Percentiles rank a stretch among this genome's conserved stretches.
These are phyloP conservation scores for Torulaspora microellipsoides DNA, from an alignment of 805 yeast species.

Conservation along the genomic window DNA sequence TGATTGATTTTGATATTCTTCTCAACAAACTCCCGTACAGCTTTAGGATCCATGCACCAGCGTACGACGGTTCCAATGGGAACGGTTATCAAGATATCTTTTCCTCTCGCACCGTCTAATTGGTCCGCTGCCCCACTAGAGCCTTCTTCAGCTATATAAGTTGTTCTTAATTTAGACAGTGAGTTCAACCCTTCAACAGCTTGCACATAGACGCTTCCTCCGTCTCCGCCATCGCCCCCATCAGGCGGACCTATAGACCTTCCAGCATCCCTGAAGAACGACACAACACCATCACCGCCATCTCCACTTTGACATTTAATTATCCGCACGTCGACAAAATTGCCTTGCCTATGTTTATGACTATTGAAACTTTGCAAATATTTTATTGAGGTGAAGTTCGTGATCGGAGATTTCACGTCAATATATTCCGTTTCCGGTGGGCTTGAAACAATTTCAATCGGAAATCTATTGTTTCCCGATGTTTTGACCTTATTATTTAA, in stretches of 20 bases:
- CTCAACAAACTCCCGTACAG: conserved; percentile 35
- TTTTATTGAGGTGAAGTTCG: conserved; percentile 27
- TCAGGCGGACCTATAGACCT: conserved; percentile 89
- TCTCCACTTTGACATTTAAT: conserved; percentile 67
- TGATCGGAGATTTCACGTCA: conserved; percentile 21
- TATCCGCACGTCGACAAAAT: conserved; percentile 60
- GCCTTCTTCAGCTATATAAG: conserved; percentile 72
- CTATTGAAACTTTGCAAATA: conserved; percentile 35
- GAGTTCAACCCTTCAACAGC: conserved; percentile 71
- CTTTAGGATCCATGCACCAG: conserved; percentile 76
- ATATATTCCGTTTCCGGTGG: conserved; percentile 25
- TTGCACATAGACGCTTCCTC: conserved; percentile 81
- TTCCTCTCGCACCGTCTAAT: conserved; percentile 81
- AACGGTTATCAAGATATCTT: conserved; percentile 72
- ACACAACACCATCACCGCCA: conserved; percentile 86
- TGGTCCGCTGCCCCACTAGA: conserved; percentile 67
- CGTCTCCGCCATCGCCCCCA: conserved; percentile 98
- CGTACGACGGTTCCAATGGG: conserved; percentile 87
- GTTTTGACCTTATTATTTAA: neutral
- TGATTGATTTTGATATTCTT: conserved; percentile 14
- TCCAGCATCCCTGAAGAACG: conserved; percentile 84
- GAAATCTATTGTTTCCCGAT: conserved; percentile 4
- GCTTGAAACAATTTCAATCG: conserved; percentile 14
- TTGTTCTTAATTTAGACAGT: conserved; percentile 61
- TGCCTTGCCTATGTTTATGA: conserved; percentile 41